Conservation (phyloP, 192 early-diverging fungal genomes). For the Backusella australiensis region DNA sequence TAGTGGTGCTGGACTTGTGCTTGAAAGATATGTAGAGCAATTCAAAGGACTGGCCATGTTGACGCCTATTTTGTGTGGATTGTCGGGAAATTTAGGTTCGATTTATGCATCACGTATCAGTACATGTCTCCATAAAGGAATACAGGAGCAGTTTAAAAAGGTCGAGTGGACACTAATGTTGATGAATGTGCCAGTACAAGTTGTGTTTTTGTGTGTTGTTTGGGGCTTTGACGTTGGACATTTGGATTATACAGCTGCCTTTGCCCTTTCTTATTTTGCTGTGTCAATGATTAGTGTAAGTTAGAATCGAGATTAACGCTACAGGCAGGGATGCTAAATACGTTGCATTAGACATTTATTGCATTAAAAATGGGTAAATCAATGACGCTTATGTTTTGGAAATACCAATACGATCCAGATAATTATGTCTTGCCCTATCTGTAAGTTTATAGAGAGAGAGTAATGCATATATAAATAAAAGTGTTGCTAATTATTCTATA, state of each 20-base stretch:
- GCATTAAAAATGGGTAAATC: constrained; percentile 56
- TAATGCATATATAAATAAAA: background rate
- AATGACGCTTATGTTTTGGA: constrained; percentile 61
- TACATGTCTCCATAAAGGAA: constrained; percentile 62
- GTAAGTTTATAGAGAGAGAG: constrained; percentile 37
- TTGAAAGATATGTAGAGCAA: constrained; percentile 66
- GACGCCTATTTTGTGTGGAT: constrained; percentile 63
- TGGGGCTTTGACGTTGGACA: constrained; percentile 47
- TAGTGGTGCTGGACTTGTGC: constrained; percentile 61
- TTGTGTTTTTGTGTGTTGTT: constrained; percentile 54
- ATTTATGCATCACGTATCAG: constrained; percentile 77
- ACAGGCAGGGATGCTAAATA: constrained; percentile 15
- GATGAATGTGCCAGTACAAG: constrained; percentile 70
- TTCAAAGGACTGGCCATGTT: constrained; percentile 66
- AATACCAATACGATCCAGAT: constrained; percentile 73
- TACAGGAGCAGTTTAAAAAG: constrained; percentile 40
- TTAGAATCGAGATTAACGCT: background rate
- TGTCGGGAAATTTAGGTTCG: constrained; percentile 78
- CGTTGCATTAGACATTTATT: constrained; percentile 46
- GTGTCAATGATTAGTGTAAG: constrained; percentile 59
- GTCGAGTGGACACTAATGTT: constrained; percentile 60
- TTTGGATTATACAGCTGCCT: constrained; percentile 38
- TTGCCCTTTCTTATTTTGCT: constrained; percentile 50
- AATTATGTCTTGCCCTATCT: constrained; percentile 65
- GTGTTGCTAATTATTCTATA: background rate